Evolutionary conservation across 225 moss, liverwort and hornwort genomes (phyloP).

Genomic region (Pseudisothecium myosuroides): DNA sequence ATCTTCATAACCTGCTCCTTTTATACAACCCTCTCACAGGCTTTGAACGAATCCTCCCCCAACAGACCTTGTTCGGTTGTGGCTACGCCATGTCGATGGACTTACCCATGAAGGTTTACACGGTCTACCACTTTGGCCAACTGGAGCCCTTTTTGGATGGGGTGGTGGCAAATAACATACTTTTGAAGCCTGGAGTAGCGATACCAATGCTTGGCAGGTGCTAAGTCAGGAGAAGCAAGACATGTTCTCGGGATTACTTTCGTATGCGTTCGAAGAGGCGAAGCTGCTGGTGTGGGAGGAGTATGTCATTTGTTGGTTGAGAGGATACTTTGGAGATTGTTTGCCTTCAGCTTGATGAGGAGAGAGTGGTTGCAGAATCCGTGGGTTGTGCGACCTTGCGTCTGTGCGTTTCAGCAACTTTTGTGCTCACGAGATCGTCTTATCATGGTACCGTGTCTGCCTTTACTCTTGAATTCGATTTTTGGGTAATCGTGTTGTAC

Average conservation of each 20-base stretch:
- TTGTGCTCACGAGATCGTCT: too few species aligned
- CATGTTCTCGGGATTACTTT: too few species aligned
- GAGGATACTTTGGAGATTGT: too few species aligned
- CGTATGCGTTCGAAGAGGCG: too few species aligned
- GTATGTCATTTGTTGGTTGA: too few species aligned
- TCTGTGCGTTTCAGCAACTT: too few species aligned
- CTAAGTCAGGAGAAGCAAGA: neutral
- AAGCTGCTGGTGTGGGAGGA: neutral
- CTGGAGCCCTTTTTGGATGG: neutral
- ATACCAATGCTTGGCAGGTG: neutral
- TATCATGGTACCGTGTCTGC: too few species aligned
- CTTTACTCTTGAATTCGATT: too few species aligned
- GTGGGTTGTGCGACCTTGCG: too few species aligned
- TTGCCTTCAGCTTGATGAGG: too few species aligned
- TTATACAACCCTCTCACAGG: conserved; percentile 9
- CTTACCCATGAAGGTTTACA: neutral
- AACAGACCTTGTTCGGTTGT: neutral
- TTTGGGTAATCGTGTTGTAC: too few species aligned
- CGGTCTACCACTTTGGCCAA: conserved; percentile 14
- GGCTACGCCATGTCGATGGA: conserved; percentile 3
- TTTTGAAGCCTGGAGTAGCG: neutral
- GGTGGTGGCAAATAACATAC: neutral
- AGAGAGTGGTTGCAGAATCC: too few species aligned
- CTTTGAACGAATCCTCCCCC: neutral
- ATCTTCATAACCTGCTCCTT: conserved; percentile 1